phyloP scores from a whole-genome alignment of 768 basidiomycete species.

The Hortiboletus flavorubellus region DNA sequence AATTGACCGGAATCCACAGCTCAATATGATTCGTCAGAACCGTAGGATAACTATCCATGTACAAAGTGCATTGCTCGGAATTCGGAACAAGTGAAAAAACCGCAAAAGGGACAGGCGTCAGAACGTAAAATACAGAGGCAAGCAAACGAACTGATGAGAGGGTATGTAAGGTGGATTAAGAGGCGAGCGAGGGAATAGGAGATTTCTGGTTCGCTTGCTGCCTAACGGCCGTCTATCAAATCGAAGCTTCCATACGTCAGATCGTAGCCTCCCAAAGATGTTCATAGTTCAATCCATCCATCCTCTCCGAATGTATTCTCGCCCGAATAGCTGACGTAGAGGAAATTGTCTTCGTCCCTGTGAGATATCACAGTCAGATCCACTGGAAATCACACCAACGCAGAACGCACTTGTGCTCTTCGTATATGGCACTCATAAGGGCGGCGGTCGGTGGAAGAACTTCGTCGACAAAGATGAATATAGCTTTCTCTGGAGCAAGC shows the following conservation, averaged over 20 bases:
- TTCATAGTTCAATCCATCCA: slow-evolving; percentile 34
- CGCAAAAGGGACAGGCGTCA: slow-evolving; percentile 7
- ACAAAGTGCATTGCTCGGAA: slow-evolving; percentile 18
- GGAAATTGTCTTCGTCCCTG: slow-evolving; percentile 98
- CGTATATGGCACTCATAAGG: slow-evolving; percentile 97
- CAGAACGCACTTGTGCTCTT: slow-evolving; percentile 92
- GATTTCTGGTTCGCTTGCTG: slow-evolving; percentile 24
- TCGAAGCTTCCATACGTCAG: slow-evolving; percentile 19
- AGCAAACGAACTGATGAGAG: slow-evolving; percentile 20
- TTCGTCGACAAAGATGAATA: slow-evolving; percentile 99
- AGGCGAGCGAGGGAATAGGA: slow-evolving; percentile 5
- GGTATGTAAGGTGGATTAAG: slow-evolving; percentile 28
- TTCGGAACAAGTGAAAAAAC: slow-evolving; percentile 12
- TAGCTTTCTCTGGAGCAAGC: slow-evolving; percentile 98
- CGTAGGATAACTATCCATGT: slow-evolving; percentile 13
- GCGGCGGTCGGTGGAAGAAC: slow-evolving; percentile 97
- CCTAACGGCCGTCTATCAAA: slow-evolving; percentile 27
- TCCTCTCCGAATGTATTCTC: slow-evolving; percentile 88
- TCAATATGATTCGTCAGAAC: background rate
- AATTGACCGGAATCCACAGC: background rate
- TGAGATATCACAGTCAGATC: slow-evolving; percentile 25
- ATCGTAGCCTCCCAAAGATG: slow-evolving; percentile 17
- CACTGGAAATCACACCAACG: background rate
- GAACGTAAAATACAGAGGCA: slow-evolving; percentile 28
- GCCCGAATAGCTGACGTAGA: slow-evolving; percentile 97